Conservation (phyloP, 2,329 filamentous ascomycete species). For the Aspergillus awamori region DNA sequence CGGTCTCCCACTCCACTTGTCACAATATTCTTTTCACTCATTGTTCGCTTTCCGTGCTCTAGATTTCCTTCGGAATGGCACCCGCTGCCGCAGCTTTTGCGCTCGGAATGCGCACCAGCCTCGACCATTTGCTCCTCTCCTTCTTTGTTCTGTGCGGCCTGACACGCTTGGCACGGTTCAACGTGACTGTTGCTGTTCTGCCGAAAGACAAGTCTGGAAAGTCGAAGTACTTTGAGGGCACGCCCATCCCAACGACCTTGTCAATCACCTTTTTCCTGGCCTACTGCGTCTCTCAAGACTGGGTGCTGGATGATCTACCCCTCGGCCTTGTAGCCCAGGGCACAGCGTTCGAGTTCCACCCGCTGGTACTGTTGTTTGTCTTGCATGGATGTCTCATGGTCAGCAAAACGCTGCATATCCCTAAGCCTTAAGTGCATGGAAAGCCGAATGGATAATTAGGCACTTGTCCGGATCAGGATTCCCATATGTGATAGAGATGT, state of each 20-base stretch:
- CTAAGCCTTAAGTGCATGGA: conserved; percentile 65
- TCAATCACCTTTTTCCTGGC: conserved; percentile 81
- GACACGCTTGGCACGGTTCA: conserved; percentile 92
- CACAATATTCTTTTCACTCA: conserved; percentile 8
- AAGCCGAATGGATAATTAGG: conserved; percentile 14
- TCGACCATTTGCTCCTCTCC: conserved; percentile 78
- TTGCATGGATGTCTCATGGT: conserved; percentile 93
- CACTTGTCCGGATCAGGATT: conserved; percentile 15
- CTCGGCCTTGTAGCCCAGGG: conserved; percentile 70
- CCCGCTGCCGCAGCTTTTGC: conserved; percentile 87
- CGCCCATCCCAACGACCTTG: conserved; percentile 89
- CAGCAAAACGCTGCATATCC: conserved; percentile 91
- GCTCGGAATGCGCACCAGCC: conserved; percentile 78
- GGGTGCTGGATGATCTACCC: conserved; percentile 78
- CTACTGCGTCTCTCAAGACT: conserved; percentile 81
- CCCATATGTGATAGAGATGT: conserved; percentile 22
- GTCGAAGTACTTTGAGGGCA: conserved; percentile 94
- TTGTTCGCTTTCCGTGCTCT: conserved; percentile 8
- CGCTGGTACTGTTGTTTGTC: conserved; percentile 76
- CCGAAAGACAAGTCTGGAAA: conserved; percentile 93
- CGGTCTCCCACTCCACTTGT: conserved; percentile 26
- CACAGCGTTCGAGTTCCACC: conserved; percentile 78
- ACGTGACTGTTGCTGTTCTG: conserved; percentile 85
- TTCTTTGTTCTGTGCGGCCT: conserved; percentile 96
- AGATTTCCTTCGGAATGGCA: conserved; percentile 95